Conservation (phyloP, 2,329 filamentous ascomycete genomes). For the Sporothrix inflata region DNA sequence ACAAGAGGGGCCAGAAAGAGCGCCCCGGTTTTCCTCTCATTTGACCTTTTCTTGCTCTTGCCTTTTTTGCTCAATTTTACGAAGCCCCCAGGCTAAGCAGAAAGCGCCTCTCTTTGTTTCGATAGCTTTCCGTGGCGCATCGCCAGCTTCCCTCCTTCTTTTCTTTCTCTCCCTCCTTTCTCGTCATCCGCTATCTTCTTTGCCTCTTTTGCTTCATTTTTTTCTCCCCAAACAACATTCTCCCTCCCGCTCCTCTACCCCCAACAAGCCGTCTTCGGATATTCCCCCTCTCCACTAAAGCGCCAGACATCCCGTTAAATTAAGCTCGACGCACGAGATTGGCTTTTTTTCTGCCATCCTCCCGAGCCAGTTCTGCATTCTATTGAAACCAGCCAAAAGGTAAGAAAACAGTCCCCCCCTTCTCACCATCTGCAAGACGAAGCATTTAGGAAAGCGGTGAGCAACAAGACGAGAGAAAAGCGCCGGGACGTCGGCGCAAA, state of each 20-base stretch:
- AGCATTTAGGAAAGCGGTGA: conserved; percentile 1
- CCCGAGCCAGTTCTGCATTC: conserved; percentile 6
- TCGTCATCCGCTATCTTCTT: conserved; percentile 16
- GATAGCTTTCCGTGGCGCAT: conserved; percentile 28
- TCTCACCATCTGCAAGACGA: background rate
- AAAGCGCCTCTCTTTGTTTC: conserved; percentile 26
- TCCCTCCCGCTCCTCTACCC: background rate
- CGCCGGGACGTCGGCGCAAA: background rate
- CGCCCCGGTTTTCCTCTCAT: conserved; percentile 20
- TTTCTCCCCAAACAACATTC: background rate
- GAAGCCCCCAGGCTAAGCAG: conserved; percentile 20
- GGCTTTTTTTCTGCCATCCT: background rate
- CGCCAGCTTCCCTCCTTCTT: background rate
- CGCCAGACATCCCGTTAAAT: conserved; percentile 1
- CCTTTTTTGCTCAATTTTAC: conserved; percentile 22
- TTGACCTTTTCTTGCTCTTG: conserved; percentile 23
- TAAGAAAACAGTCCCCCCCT: background rate
- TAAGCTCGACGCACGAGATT: conserved; percentile 13
- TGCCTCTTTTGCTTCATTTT: background rate
- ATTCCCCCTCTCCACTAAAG: background rate
- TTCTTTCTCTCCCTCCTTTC: background rate
- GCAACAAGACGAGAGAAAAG: background rate
- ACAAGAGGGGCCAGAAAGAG: background rate
- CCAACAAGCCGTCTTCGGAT: background rate
- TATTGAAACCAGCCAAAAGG: background rate